Evolutionary conservation across 495 filamentous ascomycete genomes (phyloP), one percentile per base, ranked within the genome.

Genomic region (Penicillium cataractarum): DNA sequence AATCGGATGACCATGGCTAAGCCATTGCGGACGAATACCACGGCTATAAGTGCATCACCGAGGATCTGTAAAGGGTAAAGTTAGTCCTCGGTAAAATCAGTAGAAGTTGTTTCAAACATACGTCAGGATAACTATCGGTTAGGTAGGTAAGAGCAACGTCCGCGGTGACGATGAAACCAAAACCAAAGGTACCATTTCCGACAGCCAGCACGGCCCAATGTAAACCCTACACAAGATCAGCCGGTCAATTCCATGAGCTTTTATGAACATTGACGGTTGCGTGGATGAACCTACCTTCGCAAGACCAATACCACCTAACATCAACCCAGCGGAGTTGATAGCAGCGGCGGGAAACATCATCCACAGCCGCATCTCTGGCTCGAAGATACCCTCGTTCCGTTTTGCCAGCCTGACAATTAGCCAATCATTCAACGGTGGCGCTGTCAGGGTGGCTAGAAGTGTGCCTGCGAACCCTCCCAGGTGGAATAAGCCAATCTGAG

Each of bases 321-420:
- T 50, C 15, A 46, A 40, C 9, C 56, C 62, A 35, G 27, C 39
- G 39, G 62, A 31, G 17, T n/a, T 33, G 6, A 44, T 26, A 15
- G 54, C 5, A 24, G 44, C 42, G 26, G 54, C 58, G 17, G 64
- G 64, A 27, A 66, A 66, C 27, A 57, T 53, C 48, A 62, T 10
- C 64, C 64, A 73, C 17, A 72, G 55, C n/a, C 73, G 68, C 48
- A 65, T 65, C 49, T 76, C 74, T 10, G 71, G 60, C 57, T 78
- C 74, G 37, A 70, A 65, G 46, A 77, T 61, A 40, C 72, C 73
- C 4, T 64, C 64, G 33, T 75, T 73, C 15, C 66, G 68, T 32
- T 71, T 62, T 26, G 76, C 64, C 46, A 55, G 62, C 19, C 56
- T 42, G 8, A 74, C 51, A 56, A 71, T 60, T 24, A 59, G 65